Conservation (phyloP, 768 basidiomycete genomes). For the Suillus discolor region DNA sequence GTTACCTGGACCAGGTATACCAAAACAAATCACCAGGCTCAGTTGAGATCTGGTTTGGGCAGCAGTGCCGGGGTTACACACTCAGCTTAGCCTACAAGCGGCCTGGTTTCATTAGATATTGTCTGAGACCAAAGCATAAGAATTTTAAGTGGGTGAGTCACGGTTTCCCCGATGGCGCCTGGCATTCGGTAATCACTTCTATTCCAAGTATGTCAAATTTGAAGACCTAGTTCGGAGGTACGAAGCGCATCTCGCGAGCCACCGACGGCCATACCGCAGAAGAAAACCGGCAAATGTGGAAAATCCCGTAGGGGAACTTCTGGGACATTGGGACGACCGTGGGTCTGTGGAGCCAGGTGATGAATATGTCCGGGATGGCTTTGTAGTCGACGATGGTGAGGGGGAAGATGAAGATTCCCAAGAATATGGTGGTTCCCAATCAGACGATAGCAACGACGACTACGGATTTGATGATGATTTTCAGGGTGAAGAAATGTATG, state of each 20-base stretch:
- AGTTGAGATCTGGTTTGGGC: neutral
- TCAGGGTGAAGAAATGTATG: neutral
- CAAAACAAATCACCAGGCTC: neutral
- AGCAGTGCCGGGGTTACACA: neutral
- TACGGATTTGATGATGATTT: neutral
- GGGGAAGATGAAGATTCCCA: neutral
- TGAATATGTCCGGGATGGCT: neutral
- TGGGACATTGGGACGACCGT: conserved; percentile 1
- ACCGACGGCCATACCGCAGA: neutral
- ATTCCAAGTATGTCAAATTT: neutral
- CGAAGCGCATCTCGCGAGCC: neutral
- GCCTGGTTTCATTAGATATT: neutral
- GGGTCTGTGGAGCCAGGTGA: conserved; percentile 2
- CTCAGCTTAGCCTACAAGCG: neutral
- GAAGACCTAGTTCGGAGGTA: conserved; percentile 2
- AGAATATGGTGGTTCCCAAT: neutral
- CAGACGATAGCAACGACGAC: neutral
- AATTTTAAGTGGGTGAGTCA: neutral
- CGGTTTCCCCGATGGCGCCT: neutral
- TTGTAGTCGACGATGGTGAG: conserved; percentile 4
- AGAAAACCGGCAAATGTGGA: neutral
- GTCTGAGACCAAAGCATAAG: neutral
- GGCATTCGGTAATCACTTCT: neutral
- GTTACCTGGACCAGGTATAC: conserved; percentile 15
- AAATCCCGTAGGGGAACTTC: conserved; percentile 6